Base-by-base conservation (phyloP, 1,139 yeast genomes). In the Pichia sp. region DNA sequence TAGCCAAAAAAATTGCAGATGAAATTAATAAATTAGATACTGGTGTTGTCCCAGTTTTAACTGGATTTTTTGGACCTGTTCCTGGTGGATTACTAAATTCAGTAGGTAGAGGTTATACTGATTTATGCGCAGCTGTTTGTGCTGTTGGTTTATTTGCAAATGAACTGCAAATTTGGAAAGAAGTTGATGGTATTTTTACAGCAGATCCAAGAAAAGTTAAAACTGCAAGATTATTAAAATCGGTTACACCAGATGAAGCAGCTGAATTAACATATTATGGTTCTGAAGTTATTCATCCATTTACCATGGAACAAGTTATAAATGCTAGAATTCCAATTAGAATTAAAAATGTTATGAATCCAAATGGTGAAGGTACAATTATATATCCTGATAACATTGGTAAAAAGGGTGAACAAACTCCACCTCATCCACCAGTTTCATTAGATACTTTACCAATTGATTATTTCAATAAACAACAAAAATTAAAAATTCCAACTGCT, bases 281-380 rank as follows among this genome's bases (percentile, higher is more conserved):
- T 30, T 84, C 95, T 6, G 98, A 92, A 67, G 98, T 92, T 52
- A 92, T 92, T 55, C 98, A 92, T 61, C 98, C 98, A 2, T 92
- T 92, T 70, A 92, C 98, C 31, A 92, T 92, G 98, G 97, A 92
- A 67, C 98, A 92, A 68, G 98, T 90, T 47, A 92, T 92, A 56
- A 81, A 82, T 55, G 97, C 97, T 11, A 86, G 85, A 62, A 92
- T 92, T 57, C 98, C 98, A 37, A 92, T 92, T 62, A 78, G 97
- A 62, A 92, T 92, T 59, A 92, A 92, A 66, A 92, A 92, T 64
- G 98, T 92, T 44, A 90, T 80, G 65, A 90, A 92, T 63, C 97
- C 98, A 41, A 63, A 64, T 24, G 98, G 97, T 39, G 75, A 74
- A 39, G 98, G 98, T 55, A 92, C 98, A 22, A 76, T 92, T 52